Evolutionary conservation across 345 rosid species (phyloP), one percentile per base, ranked within the genome.

Genomic region (Eutrema yunnanense): DNA sequence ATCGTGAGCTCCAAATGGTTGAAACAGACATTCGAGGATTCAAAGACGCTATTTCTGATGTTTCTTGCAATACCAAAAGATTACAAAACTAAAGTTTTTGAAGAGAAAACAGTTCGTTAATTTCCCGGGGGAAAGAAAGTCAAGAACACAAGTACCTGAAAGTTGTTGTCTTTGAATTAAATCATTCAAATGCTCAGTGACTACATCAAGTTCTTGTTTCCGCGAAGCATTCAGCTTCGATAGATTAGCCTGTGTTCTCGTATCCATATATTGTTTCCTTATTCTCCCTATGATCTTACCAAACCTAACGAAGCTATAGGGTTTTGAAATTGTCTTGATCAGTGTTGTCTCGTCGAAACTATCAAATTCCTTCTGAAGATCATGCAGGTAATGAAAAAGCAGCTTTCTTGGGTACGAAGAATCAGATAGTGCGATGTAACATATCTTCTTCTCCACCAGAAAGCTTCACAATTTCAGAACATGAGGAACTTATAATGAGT

Each of bases 361-460:
- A 59, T 80, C 68, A 79, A 86, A 58, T 78, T 85, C 91, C 78
- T 64, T 77, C 0, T 79, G 80, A 66, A 85, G 74, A 77, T 88
- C 86, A 29, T 82, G 82, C 12, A 88, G 82, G 81, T 76, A 83
- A 68, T 75, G 78, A 81, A 88, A 88, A 56, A 85, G 80, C 47
- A 88, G 81, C 82, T 85, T 88, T 83, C 86, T 81, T 63, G 90
- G 90, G 75, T 88, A 88, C 9, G 87, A 78, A 66, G 84, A 80
- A 65, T 86, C 86, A 51, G 84, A 77, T 58, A 88, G 74, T 13
- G 79, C 73, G 41, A 85, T 83, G 82, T 81, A 86, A 80, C 86
- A 86, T 57, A 82, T 44, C 36, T 81, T 82, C 62, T 82, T 82
- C 72, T 73, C 83, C 64, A 80, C 80, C 82, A 81, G 48, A 26